Percentiles rank a stretch among this genome's conserved stretches.
Conservation (phyloP, 495 filamentous ascomycete species). For the Penicillium pulvis region DNA sequence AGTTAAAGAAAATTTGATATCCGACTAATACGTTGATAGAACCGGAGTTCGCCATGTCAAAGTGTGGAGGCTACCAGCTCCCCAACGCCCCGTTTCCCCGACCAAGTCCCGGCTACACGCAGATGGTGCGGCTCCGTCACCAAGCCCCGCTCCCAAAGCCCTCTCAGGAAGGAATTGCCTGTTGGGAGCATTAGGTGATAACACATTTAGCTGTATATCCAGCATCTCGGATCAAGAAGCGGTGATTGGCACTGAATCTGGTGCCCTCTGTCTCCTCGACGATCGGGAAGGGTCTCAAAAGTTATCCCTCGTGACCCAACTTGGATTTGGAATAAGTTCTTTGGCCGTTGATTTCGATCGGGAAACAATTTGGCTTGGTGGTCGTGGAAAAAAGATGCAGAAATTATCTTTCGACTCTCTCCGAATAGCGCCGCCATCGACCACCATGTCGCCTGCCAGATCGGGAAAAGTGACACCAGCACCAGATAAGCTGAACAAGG, state of each 20-base stretch:
- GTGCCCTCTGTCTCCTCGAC: slow-evolving; percentile 63
- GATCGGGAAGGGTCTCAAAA: slow-evolving; percentile 71
- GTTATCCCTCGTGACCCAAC: slow-evolving; percentile 45
- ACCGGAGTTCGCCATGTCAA: slow-evolving; percentile 91
- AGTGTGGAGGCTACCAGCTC: slow-evolving; percentile 82
- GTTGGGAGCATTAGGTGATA: slow-evolving; percentile 65
- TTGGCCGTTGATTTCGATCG: slow-evolving; percentile 58
- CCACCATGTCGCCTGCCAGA: slow-evolving; percentile 30
- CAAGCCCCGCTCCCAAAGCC: slow-evolving; percentile 53
- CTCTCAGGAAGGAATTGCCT: slow-evolving; percentile 63
- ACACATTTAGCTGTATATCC: slow-evolving; percentile 77
- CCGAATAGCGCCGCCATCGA: slow-evolving; percentile 23
- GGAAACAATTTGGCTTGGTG: slow-evolving; percentile 58
- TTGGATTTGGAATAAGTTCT: slow-evolving; percentile 44
- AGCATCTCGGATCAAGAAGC: slow-evolving; percentile 64
- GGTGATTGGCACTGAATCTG: slow-evolving; percentile 50
- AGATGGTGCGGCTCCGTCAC: slow-evolving; percentile 40
- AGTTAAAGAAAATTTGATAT: neutral
- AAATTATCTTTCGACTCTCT: slow-evolving; percentile 42
- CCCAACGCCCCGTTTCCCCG: slow-evolving; percentile 41
- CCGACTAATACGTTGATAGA: neutral
- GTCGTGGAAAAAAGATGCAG: slow-evolving; percentile 46
- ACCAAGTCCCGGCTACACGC: slow-evolving; percentile 48
- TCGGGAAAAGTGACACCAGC: slow-evolving; percentile 22
- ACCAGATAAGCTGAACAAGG: slow-evolving; percentile 29